Evolutionary conservation across 2,329 filamentous ascomycete genomes (phyloP).

Genomic region (Aspergillus sp.): DNA sequence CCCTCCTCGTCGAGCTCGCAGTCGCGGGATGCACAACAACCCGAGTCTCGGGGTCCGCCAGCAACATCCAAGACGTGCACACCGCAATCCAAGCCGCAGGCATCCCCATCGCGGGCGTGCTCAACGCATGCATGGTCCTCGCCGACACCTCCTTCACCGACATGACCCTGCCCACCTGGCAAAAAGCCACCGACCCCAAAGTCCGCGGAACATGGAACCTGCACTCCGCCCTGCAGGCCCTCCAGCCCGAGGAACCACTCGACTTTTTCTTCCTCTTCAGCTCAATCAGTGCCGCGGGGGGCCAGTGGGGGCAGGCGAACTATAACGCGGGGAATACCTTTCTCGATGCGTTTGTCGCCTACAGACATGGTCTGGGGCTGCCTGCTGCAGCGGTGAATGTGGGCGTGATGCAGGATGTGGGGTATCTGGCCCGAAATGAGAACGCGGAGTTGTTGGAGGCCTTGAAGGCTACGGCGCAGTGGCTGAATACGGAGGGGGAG

Average conservation of each 20-base stretch:
- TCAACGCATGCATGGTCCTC: not conserved
- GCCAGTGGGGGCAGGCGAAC: not conserved
- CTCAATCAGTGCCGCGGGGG: not conserved
- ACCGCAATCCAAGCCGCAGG: not conserved
- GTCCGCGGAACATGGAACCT: not conserved
- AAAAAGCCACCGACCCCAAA: not conserved
- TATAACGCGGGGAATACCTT: not conserved
- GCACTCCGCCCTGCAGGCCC: not conserved
- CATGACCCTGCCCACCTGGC: not conserved
- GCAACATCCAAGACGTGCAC: not conserved
- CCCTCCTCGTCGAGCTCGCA: conserved; percentile 16
- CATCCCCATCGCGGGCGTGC: not conserved
- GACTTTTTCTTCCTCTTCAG: not conserved
- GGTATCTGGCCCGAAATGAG: not conserved
- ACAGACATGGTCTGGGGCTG: not conserved
- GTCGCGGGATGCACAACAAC: not conserved
- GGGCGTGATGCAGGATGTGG: not conserved
- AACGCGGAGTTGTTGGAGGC: not conserved
- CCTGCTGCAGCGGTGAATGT: not conserved
- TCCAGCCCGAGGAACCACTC: not conserved
- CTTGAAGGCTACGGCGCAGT: not conserved
- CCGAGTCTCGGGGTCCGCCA: not conserved
- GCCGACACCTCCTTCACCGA: not conserved
- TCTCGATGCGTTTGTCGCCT: not conserved
- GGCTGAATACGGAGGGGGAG: not conserved